Conservation (phyloP, 164 flowering plant species). For the Houttuynia cordata region DNA sequence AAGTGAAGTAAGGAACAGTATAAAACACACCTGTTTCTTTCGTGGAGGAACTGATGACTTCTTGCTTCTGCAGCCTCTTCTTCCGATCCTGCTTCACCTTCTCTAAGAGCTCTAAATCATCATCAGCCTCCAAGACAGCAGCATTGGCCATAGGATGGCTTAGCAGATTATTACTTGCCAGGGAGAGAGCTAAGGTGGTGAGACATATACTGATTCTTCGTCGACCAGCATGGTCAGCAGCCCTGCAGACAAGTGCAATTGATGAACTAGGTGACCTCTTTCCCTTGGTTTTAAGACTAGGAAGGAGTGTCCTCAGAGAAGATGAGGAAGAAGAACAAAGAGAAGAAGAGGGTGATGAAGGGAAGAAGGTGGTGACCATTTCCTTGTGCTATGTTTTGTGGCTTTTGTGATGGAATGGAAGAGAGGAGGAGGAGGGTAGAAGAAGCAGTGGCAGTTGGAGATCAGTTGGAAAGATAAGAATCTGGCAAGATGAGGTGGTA, state of each 20-base stretch:
- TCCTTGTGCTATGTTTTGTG: background rate
- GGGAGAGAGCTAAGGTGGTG: conserved; percentile 24
- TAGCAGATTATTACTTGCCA: conserved; percentile 12
- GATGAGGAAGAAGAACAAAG: conserved; percentile 19
- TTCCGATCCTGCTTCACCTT: conserved; percentile 66
- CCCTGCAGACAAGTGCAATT: conserved; percentile 18
- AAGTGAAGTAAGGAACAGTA: background rate
- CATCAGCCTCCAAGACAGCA: conserved; percentile 74
- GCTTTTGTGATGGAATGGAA: conserved; percentile 16
- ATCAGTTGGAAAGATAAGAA: conserved; percentile 11
- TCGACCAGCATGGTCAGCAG: conserved; percentile 20
- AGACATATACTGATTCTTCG: conserved; percentile 32
- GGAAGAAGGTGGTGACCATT: conserved; percentile 39
- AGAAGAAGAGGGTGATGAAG: conserved; percentile 26
- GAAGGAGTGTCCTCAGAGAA: conserved; percentile 5
- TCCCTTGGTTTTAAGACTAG: conserved; percentile 4
- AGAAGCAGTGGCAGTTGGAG: conserved; percentile 13
- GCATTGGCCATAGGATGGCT: conserved; percentile 29
- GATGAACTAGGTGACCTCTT: conserved; percentile 9
- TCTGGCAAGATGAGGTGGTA: background rate
- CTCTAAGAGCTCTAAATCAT: conserved; percentile 76
- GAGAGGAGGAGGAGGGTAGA: too few species aligned
- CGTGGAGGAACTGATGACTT: conserved; percentile 39
- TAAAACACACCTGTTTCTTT: conserved; percentile 46
- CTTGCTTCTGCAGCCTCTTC: conserved; percentile 77